Conservation (phyloP, 345 rosid species). For the Carallia brachiata region DNA sequence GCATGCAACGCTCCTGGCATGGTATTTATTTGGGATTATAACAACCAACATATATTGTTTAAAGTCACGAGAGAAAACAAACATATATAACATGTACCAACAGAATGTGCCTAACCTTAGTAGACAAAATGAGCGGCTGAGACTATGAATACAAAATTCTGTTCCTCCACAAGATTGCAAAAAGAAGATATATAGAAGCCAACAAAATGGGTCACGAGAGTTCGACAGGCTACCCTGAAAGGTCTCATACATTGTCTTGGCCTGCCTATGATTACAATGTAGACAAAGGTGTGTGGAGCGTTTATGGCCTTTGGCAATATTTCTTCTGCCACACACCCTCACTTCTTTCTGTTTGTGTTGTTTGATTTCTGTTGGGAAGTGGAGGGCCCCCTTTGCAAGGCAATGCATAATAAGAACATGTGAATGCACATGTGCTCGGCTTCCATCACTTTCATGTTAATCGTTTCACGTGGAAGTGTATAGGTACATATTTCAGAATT, state of each 20-base stretch:
- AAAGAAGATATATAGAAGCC: neutral
- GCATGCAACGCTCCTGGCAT: too few species aligned
- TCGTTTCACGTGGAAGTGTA: neutral
- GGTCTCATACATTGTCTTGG: neutral
- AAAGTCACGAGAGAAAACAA: neutral
- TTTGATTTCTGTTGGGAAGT: neutral
- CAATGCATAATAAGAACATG: neutral
- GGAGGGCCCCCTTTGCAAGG: neutral
- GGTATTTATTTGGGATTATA: too few species aligned
- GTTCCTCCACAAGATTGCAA: neutral
- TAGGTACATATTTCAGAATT: neutral
- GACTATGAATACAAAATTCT: too few species aligned
- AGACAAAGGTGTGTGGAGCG: too few species aligned
- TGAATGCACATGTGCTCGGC: constrained; percentile 4
- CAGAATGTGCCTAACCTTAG: neutral
- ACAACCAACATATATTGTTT: too few species aligned
- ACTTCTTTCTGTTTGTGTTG: too few species aligned
- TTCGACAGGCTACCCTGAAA: neutral
- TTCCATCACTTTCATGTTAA: neutral
- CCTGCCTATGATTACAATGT: neutral
- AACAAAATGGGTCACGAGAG: constrained; percentile 1
- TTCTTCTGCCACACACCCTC: neutral
- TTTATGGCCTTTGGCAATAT: too few species aligned
- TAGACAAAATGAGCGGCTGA: too few species aligned
- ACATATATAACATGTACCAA: neutral